Conservation (phyloP, 1,284 basidiomycete genomes). For the Lignosus rhinocerotis region DNA sequence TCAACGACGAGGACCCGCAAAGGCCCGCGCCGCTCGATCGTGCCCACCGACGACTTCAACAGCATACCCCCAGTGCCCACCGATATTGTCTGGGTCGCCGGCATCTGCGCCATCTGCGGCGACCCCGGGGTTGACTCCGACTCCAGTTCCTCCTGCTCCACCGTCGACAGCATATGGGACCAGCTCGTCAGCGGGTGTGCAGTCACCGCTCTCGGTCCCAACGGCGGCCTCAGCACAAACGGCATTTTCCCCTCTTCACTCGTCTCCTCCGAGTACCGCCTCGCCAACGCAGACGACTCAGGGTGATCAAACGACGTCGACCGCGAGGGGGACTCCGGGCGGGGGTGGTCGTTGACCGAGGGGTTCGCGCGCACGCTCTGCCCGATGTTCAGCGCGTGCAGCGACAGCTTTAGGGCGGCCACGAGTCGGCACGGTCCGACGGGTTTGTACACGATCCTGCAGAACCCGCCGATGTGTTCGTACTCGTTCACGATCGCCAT, state of each 20-base stretch:
- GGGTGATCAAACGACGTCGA: slow-evolving; percentile 21
- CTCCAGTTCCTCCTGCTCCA: slow-evolving; percentile 36
- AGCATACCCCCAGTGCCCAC: slow-evolving; percentile 62
- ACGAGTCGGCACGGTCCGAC: slow-evolving; percentile 81
- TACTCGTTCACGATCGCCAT: slow-evolving; percentile 68
- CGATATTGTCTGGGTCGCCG: slow-evolving; percentile 48
- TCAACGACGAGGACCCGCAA: slow-evolving; percentile 80
- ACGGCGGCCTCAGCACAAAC: slow-evolving; percentile 37
- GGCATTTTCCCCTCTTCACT: slow-evolving; percentile 4
- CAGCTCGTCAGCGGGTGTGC: slow-evolving; percentile 46
- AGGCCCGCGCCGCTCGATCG: slow-evolving; percentile 40
- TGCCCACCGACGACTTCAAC: slow-evolving; percentile 58
- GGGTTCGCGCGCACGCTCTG: slow-evolving; percentile 22
- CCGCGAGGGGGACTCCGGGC: slow-evolving; percentile 11
- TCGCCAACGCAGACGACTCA: slow-evolving; percentile 28
- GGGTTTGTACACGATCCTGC: slow-evolving; percentile 87
- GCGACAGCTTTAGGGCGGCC: slow-evolving; percentile 67
- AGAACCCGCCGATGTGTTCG: slow-evolving; percentile 84
- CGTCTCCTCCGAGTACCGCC: slow-evolving; percentile 56
- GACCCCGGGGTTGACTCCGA: slow-evolving; percentile 22
- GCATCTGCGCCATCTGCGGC: slow-evolving; percentile 29
- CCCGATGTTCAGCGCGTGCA: slow-evolving; percentile 62
- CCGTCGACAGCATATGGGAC: slow-evolving; percentile 34
- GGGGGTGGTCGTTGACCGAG: background rate
- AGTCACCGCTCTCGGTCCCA: slow-evolving; percentile 51